Percentiles rank a stretch among this genome's conserved stretches.
phyloP scores from a whole-genome alignment of 2,329 filamentous ascomycete genomes.

The Lasiodiplodia sp. region DNA sequence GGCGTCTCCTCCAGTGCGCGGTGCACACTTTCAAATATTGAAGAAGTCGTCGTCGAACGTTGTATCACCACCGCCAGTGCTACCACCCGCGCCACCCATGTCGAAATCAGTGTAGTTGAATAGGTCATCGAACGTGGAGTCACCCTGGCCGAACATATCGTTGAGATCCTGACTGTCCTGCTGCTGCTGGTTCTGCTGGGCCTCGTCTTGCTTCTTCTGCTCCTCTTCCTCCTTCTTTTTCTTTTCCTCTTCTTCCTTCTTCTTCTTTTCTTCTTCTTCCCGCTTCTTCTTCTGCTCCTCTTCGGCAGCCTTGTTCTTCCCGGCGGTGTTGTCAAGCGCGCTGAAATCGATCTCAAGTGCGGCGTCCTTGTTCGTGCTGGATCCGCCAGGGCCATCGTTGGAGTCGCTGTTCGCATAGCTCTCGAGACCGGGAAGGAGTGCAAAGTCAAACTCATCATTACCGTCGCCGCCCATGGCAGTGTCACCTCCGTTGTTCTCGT shows the following conservation, averaged over 20 bases:
- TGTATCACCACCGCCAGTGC: slow-evolving; percentile 32
- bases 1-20: too few species aligned
- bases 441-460: slow-evolving; percentile 40
- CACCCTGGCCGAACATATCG: slow-evolving; percentile 22
- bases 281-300: slow-evolving; percentile 20
- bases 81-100: slow-evolving; percentile 17
- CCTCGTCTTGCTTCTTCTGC: slow-evolving; percentile 12
- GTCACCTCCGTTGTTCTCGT: slow-evolving; percentile 8
- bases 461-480: slow-evolving; percentile 24
- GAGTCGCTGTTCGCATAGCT: slow-evolving; percentile 49
- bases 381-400: slow-evolving; percentile 34
- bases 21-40: slow-evolving; percentile 30
- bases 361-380: neutral
- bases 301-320: slow-evolving; percentile 13
- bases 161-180: slow-evolving; percentile 30
- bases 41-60: slow-evolving; percentile 35
- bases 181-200: slow-evolving; percentile 20
- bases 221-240: slow-evolving; percentile 3
- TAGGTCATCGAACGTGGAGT: slow-evolving; percentile 44
- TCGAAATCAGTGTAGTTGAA: slow-evolving; percentile 40
- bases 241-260: slow-evolving; percentile 17
- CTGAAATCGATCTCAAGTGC: slow-evolving; percentile 20
- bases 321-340: slow-evolving; percentile 6
- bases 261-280: neutral
- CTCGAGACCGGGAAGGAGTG: slow-evolving; percentile 51